Percentiles rank a stretch among this genome's conserved stretches.
These are phyloP conservation scores for Cinnamomum chago DNA, from an alignment of 164 flowering plant species.

Conservation along the genomic window DNA sequence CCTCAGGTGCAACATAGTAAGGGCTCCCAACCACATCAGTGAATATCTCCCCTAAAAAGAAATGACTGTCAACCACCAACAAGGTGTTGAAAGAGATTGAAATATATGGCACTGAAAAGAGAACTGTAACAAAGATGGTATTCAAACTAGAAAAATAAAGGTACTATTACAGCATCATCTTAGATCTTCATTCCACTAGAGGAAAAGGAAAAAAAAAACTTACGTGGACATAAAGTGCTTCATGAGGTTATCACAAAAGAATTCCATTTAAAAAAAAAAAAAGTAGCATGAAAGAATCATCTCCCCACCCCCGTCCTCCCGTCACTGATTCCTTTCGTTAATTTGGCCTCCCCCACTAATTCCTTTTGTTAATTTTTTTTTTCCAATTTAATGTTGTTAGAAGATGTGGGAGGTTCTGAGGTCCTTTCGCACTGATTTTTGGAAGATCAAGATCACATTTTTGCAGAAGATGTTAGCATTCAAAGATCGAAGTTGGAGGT, in stretches of 20 bases:
- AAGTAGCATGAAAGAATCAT: background rate
- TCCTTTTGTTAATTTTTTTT: too few relatives aligned
- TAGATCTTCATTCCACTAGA: background rate
- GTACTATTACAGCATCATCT: background rate
- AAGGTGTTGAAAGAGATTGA: background rate
- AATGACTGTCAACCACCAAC: constrained; percentile 1
- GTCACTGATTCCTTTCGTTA: too few relatives aligned
- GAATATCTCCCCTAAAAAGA: constrained; percentile 61
- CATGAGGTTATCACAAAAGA: background rate
- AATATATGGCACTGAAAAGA: background rate
- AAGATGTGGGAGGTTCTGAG: too few relatives aligned
- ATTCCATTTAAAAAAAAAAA: too few relatives aligned
- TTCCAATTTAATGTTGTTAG: too few relatives aligned
- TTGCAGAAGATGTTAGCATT: too few relatives aligned
- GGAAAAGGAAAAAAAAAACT: background rate
- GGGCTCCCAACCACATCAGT: constrained; percentile 89
- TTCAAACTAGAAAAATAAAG: background rate
- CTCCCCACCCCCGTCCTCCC: too few relatives aligned
- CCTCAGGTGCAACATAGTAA: constrained; percentile 91
- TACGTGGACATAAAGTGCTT: background rate
- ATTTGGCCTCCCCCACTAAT: too few relatives aligned
- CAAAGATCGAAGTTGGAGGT: too few relatives aligned
- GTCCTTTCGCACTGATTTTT: too few relatives aligned
- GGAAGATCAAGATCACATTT: too few relatives aligned
- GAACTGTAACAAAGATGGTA: background rate